Evolutionary conservation across 176 grass and related monocot genomes (phyloP), one percentile per base, ranked within the genome.

Genomic region (Raddia guianensis): DNA sequence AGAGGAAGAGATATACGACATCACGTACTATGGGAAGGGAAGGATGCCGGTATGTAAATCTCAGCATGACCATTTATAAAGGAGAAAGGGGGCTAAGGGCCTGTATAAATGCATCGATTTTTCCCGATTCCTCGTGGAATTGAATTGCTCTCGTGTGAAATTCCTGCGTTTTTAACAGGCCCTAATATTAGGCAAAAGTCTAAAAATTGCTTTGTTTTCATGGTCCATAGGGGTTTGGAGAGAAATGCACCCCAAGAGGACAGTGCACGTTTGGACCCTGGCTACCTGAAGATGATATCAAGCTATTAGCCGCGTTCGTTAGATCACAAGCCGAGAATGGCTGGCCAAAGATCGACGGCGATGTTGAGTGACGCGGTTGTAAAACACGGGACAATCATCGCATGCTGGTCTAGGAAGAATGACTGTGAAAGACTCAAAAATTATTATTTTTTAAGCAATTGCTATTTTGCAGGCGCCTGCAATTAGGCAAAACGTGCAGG

Each of bases 21-120:
- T 98, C 56, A 94, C 92, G 0, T 98, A 98, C 37, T 94, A 94
- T 9, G 90, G 95, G 44, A 98, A 98, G 74, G 92, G 88, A 71
- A 87, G 95, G 61, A 98, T 97, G 92, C 95, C 95, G 7, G 92
- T 86, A 73, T 82, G 90, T 85, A 76, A 42, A 44, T 37, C 49
- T 73, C 44, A 70, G 50, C 37, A 13, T 44, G 33, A 16, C 49
- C 60, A 15, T 45, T 75, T 3, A 67, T 3, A 67, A 52, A 70
- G 4, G 61, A 18, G 42, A 1, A 16, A 35, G 27, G 27, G 27
- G 27, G 27, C 27, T 27, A 40, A 40, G 37, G 37, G 37, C 37
- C 0, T 40, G 37, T 40, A 3, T 40, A 40, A 40, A 40, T 40
- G 37, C 37, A 5, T 40, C 3, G 37, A 40, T 40, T 40, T 40